These are phyloP conservation scores for Retiboletus flavoniger DNA, from an alignment of 1,284 basidiomycete species.

Conservation along the genomic window DNA sequence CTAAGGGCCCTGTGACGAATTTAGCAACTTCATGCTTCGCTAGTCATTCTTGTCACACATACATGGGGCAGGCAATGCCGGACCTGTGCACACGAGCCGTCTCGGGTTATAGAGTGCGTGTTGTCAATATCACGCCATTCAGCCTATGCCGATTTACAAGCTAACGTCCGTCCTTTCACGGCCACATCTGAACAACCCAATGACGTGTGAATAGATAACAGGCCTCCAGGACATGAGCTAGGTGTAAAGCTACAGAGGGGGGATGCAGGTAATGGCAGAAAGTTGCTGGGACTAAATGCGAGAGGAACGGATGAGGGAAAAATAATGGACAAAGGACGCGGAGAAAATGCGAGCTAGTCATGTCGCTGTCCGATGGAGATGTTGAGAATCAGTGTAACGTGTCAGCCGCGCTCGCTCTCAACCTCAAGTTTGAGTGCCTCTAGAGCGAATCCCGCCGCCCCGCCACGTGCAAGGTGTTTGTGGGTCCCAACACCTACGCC, in stretches of 20 bases:
- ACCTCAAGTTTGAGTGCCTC: constrained; percentile 25
- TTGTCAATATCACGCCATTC: constrained; percentile 14
- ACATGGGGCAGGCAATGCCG: constrained; percentile 10
- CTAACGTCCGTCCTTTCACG: constrained; percentile 5
- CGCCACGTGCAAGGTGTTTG: constrained; percentile 54
- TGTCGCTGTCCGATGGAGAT: neutral
- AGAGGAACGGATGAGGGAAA: neutral
- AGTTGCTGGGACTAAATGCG: neutral
- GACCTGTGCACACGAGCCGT: constrained; percentile 12
- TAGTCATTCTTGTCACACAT: constrained; percentile 3
- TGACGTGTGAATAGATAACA: constrained; percentile 17
- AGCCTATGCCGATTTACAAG: neutral
- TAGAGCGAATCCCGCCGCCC: constrained; percentile 53
- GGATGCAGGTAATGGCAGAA: neutral
- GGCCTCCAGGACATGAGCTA: constrained; percentile 2
- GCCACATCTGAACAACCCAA: constrained; percentile 6
- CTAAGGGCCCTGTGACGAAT: constrained; percentile 9
- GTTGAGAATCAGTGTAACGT: constrained; percentile 1
- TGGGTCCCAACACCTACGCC: constrained; percentile 38
- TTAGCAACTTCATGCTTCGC: constrained; percentile 12
- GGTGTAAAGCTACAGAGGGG: constrained; percentile 12
- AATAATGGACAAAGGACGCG: constrained; percentile 6
- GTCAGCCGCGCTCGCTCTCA: constrained; percentile 20
- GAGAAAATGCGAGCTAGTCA: neutral
- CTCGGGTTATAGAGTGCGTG: constrained; percentile 6